These are phyloP conservation scores for Arachis monticola DNA, from an alignment of 331 rosid species.

Conservation along the genomic window DNA sequence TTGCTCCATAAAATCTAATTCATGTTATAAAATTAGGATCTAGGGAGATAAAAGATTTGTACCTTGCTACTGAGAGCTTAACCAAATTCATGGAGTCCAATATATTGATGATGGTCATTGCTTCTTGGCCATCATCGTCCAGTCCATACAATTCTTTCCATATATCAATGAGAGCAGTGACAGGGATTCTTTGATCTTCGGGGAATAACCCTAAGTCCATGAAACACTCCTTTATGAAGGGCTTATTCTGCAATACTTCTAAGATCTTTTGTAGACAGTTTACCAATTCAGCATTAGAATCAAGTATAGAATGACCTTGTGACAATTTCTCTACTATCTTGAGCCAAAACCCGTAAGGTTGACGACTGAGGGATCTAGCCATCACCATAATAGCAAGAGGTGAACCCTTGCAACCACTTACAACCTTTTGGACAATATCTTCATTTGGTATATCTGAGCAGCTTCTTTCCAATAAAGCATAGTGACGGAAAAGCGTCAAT, in stretches of 20 bases:
- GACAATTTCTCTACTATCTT: constrained; percentile 44
- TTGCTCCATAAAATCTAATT: not conserved
- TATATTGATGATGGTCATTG: constrained; percentile 45
- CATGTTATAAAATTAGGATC: constrained; percentile 18
- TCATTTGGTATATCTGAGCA: constrained; percentile 38
- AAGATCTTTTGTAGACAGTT: constrained; percentile 53
- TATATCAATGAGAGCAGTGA: constrained; percentile 60
- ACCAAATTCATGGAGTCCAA: constrained; percentile 59
- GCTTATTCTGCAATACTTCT: constrained; percentile 46
- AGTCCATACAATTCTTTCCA: constrained; percentile 52
- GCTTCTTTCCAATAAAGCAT: constrained; percentile 42
- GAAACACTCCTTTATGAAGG: constrained; percentile 61
- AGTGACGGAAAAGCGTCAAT: constrained; percentile 47
- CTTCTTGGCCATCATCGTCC: constrained; percentile 47
- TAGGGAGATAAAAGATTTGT: not conserved
- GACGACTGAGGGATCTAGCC: constrained; percentile 52
- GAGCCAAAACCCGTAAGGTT: constrained; percentile 50
- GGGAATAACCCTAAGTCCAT: constrained; percentile 75
- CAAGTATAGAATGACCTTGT: constrained; percentile 50
- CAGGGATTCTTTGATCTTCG: constrained; percentile 61
- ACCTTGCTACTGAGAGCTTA: constrained; percentile 57
- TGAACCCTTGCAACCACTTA: constrained; percentile 55
- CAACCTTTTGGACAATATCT: constrained; percentile 47
- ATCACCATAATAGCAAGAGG: constrained; percentile 64
- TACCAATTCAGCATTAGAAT: constrained; percentile 46